phyloP scores from a whole-genome alignment of 768 basidiomycete genomes.

The Tylopilus subfusipes region DNA sequence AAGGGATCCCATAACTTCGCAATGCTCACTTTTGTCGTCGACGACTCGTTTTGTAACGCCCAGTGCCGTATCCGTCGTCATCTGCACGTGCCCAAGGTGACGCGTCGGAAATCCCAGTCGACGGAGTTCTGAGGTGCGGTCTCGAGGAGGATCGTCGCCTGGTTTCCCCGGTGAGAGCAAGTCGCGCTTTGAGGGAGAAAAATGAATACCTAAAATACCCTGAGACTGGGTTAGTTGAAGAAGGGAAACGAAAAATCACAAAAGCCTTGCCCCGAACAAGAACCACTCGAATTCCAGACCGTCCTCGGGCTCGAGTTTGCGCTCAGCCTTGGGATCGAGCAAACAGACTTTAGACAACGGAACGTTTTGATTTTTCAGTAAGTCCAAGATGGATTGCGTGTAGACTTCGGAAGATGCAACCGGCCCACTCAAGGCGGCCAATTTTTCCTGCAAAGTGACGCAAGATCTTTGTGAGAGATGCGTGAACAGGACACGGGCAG shows the following conservation, averaged over 20 bases:
- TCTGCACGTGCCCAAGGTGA: constrained; percentile 84
- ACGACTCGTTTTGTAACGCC: constrained; percentile 87
- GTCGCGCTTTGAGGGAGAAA: not conserved
- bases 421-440: constrained; percentile 5
- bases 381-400: constrained; percentile 14
- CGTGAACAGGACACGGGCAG: constrained; percentile 74
- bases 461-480: constrained; percentile 75
- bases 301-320: constrained; percentile 70
- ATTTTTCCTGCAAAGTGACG: constrained; percentile 42
- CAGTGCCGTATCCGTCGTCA: constrained; percentile 98
- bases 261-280: constrained; percentile 74
- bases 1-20: too few relatives aligned
- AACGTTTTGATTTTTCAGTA: constrained; percentile 24
- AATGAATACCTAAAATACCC: constrained; percentile 58
- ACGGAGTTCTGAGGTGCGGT: constrained; percentile 87
- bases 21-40: too few relatives aligned
- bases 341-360: constrained; percentile 71
- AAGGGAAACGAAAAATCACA: not conserved
- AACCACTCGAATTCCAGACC: constrained; percentile 83
- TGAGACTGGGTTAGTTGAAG: constrained; percentile 19
- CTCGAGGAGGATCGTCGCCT: constrained; percentile 96
- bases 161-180: constrained; percentile 6
- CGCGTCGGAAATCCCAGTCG: constrained; percentile 82
- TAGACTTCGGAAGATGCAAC: constrained; percentile 27
- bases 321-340: constrained; percentile 86